A percentile compares a stretch with the other conserved stretches of the same genome.
These are phyloP conservation scores for Macrotyloma uniflorum DNA, from an alignment of 306 rosid species.

Conservation along the genomic window DNA sequence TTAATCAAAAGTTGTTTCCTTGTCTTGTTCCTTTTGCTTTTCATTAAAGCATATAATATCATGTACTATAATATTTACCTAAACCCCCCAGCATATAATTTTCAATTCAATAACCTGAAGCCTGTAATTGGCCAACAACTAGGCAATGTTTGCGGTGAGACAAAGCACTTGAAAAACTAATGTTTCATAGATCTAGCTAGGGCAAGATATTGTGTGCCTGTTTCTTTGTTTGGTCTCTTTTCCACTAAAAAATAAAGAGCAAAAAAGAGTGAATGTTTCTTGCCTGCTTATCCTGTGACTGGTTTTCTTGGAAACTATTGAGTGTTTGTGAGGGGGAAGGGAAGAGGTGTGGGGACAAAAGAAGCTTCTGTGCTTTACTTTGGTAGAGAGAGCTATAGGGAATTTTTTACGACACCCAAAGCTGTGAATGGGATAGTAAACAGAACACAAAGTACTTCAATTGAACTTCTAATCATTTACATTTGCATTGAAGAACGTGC, in stretches of 20 bases:
- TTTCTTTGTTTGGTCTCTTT: conserved; percentile 47
- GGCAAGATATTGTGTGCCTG: neutral
- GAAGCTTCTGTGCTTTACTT: conserved; percentile 68
- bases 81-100: conserved; percentile 30
- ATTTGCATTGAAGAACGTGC: conserved; percentile 64
- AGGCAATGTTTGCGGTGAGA: conserved; percentile 21
- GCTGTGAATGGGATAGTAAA: conserved; percentile 40
- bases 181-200: conserved; percentile 12
- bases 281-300: conserved; percentile 36
- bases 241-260: conserved; percentile 30
- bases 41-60: conserved; percentile 27
- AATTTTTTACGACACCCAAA: conserved; percentile 50
- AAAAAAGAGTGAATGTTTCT: conserved; percentile 36
- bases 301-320: conserved; percentile 35
- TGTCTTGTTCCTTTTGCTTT: conserved; percentile 49
- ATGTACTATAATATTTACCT: neutral
- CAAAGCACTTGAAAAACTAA: conserved; percentile 33
- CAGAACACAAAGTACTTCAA: conserved; percentile 50
- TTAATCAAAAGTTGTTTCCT: conserved; percentile 43
- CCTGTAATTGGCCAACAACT: conserved; percentile 36
- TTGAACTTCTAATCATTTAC: conserved; percentile 48
- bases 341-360: conserved; percentile 56
- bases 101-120: conserved; percentile 17
- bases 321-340: conserved; percentile 25
- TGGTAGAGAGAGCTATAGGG: conserved; percentile 32